Evolutionary conservation across 768 basidiomycete species (phyloP).

Genomic region (Lepiota brunneoincarnata): DNA sequence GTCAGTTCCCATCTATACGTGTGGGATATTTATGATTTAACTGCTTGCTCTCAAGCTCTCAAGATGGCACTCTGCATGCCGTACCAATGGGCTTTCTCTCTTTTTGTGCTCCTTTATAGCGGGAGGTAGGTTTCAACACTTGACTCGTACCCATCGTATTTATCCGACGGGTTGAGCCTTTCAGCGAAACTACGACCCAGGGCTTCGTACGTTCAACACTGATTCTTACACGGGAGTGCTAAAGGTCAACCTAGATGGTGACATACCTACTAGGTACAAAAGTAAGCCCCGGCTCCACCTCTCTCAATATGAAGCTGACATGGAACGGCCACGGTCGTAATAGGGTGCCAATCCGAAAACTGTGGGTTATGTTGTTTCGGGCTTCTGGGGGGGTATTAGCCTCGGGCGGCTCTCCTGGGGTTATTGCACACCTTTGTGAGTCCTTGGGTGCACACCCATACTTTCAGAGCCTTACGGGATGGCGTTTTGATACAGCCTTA

Average conservation of each 20-base stretch:
- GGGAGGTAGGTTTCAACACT: conserved; percentile 40
- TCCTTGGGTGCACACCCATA: not conserved
- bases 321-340: conserved; percentile 2
- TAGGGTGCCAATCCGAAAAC: conserved; percentile 47
- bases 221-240: not conserved
- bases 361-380: conserved; percentile 54
- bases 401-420: conserved; percentile 51
- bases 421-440: conserved; percentile 39
- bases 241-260: conserved; percentile 37
- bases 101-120: conserved; percentile 43
- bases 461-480: not conserved
- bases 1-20: not conserved
- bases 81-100: conserved; percentile 46
- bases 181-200: conserved; percentile 49
- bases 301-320: not conserved
- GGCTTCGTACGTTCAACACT: conserved; percentile 40
- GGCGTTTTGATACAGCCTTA: conserved; percentile 28
- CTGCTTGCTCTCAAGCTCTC: conserved; percentile 27
- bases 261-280: conserved; percentile 46
- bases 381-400: conserved; percentile 57
- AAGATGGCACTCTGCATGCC: conserved; percentile 35
- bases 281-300: conserved; percentile 25
- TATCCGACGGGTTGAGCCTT: not conserved
- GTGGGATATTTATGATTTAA: not conserved
- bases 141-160: not conserved